Base-by-base conservation (phyloP, 352 stramenopile genomes). In the Lagenidium sp. region DNA sequence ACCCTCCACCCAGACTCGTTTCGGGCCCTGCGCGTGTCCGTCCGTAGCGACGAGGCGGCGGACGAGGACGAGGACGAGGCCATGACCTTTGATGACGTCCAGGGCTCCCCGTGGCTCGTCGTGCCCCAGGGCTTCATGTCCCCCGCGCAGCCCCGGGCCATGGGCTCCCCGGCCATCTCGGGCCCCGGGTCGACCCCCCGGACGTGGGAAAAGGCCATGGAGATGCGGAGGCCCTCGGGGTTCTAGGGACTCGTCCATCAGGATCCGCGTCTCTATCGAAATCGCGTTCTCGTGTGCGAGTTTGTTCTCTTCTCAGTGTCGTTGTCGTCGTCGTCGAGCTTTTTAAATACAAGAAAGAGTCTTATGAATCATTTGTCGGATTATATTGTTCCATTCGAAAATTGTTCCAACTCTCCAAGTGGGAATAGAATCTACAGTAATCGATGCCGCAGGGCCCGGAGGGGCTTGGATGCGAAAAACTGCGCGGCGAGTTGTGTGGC, bases 401-500 rank as follows among this genome's bases (percentile, higher is more conserved):
- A n/a, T n/a, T n/a, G n/a, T n/a, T n/a, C n/a, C n/a, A 32, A 32
- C 15, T 32, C 28, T 32, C 28, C 28, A 32, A 32, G n/a, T n/a
- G n/a, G n/a, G n/a, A n/a, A n/a, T n/a, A n/a, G n/a, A n/a, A 34
- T 34, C 29, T 34, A 15, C 15, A 34, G 29, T 10, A 37, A 37
- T n/a, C 13, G 8, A 46, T 4, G 4, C 18, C 47, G 5, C n/a
- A n/a, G n/a, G n/a, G 24, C 19, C 22, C 40, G 26, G 20, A 58
- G 2, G n/a, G 54, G 28, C 24, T 59, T 60, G 18, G 55, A 64
- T 6, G 56, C 40, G 15, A 67, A 22, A 16, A 85, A 85, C 47
- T 82, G 65, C 10, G 71, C 31, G 20, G 73, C 68, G 20, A 80
- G 57, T 18, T 74, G 65, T 1, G 83, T 48, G 6, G 68, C 62